Percentiles rank a stretch among this genome's conserved stretches.
Evolutionary conservation across 1,139 yeast species (phyloP).

Genomic region (Blastobotrys persicus): DNA sequence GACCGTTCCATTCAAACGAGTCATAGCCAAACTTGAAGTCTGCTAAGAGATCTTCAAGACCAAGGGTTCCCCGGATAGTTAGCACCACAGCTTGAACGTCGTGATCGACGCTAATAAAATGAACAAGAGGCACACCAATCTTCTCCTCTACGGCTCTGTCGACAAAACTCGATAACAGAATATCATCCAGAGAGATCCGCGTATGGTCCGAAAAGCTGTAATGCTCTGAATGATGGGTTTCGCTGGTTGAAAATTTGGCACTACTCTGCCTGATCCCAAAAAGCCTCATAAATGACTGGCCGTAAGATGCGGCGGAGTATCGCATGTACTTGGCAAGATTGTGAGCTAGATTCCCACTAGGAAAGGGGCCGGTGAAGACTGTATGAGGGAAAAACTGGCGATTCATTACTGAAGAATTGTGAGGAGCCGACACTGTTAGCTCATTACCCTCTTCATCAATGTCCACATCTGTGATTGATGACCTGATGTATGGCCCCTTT

Average conservation of each 20-base stretch:
- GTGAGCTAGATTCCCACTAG: constrained; percentile 31
- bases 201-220: constrained; percentile 38
- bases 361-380: constrained; percentile 20
- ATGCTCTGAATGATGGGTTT: constrained; percentile 34
- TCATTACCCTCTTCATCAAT: constrained; percentile 6
- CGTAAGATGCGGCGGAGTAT: constrained; percentile 39
- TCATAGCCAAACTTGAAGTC: constrained; percentile 38
- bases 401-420: neutral
- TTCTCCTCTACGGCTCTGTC: constrained; percentile 31
- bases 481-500: neutral
- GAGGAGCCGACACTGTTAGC: neutral
- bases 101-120: constrained; percentile 37
- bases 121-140: constrained; percentile 36
- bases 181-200: constrained; percentile 33
- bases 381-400: neutral
- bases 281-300: constrained; percentile 38
- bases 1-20: constrained; percentile 33
- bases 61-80: constrained; percentile 39
- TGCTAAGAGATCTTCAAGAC: constrained; percentile 38
- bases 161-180: constrained; percentile 33
- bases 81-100: constrained; percentile 36
- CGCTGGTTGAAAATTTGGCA: constrained; percentile 25
- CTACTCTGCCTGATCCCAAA: constrained; percentile 32
- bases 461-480: neutral
- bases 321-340: constrained; percentile 36